Base-by-base conservation (phyloP, 352 stramenopile genomes). In the Blastocystis sp. region DNA sequence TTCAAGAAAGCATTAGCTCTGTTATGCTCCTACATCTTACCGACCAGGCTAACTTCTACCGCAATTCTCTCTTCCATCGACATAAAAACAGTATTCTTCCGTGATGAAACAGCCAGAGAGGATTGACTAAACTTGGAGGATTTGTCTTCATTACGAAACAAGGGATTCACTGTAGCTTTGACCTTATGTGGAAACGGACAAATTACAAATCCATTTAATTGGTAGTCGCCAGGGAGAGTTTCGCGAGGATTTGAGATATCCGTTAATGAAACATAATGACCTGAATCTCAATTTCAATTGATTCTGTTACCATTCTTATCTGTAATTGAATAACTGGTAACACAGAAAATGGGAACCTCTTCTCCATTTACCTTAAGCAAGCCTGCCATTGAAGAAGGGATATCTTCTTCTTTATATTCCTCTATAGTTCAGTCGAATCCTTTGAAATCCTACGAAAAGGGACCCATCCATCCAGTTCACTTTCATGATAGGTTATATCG, bases 291-390 rank as follows among this genome's bases (percentile, higher is more conserved):
- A 66, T 16, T 29, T 43, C 1, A 4, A 4, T 32, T 24, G 29
- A 24, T 46, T n/a, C 14, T 5, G 2, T 16, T 67, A 83, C 71
- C 49, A 65, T 65, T 83, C 43, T 35, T 35, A 14, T 83, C 71
- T 29, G 12, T 57, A 29, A 83, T 83, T 66, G 49, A 63, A 65
- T 67, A 83, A 19, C 27, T 56, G 37, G 46, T 43, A 43, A 83
- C 51, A 43, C 71, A 83, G 46, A 83, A 83, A 46, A 83, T 46
- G 19, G 71, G 32, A 11, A 83, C 39, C 29, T 83, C 54, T 42
- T 83, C 42, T 37, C 46, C 49, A 29, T 42, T 56, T 24, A 49
- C 29, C 19, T 1, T 27, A 19, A 83, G 39, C 16, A 83, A 19
- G 11, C 49, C 51, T 42, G 51, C 71, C 12, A 51, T 52, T 24